Evolutionary conservation across 495 filamentous ascomycete species (phyloP), one percentile per base, ranked within the genome.

Genomic region (Sordaria brevicollis): DNA sequence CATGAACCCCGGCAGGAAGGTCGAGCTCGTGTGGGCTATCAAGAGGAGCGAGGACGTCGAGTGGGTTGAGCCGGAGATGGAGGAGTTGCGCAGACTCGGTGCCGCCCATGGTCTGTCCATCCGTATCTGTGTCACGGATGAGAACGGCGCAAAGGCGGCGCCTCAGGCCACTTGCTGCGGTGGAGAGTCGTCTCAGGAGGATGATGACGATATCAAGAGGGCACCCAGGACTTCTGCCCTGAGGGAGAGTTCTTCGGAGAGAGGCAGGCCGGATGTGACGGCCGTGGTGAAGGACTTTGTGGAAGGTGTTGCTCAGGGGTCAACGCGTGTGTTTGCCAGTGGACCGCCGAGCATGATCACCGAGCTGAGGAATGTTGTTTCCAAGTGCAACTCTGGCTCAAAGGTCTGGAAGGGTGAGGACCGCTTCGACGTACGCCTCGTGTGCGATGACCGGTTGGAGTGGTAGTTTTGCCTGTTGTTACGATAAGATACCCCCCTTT

Each of bases 21-120:
- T 91, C 5, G 85, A 88, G 65, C 82, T 91, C 31, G 82, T 89
- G 35, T 91, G 89, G 89, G 85, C 86, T 7, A 78, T 90, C 9
- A 84, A 87, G 41, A 79, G 82, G 15, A 74, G 73, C n/a, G 74
- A 80, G 21, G 86, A 90, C 69, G 73, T 86, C 10, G 77, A 77
- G 25, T 91, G 89, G 89, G 76, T 91, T 21, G 72, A 76, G 8
- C 72, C 77, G 0, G 89, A 91, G 75, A 78, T 90, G n/a, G 75
- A 83, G 2, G 72, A 77, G 35, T 77, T 89, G 7, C 77, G 79
- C 8, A 76, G 72, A 17, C 76, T 78, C 11, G 81, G 82, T 0
- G 74, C 76, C 13, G 73, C 74, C 4, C 73, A 82, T 29, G 79
- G 81, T 19, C 73, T 88, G 19, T 74, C 79, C 0, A 81, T 91